Percentiles rank a stretch among this genome's conserved stretches.
Evolutionary conservation across 2,329 filamentous ascomycete species (phyloP).

Genomic region (Aspergillus hiratsukae): DNA sequence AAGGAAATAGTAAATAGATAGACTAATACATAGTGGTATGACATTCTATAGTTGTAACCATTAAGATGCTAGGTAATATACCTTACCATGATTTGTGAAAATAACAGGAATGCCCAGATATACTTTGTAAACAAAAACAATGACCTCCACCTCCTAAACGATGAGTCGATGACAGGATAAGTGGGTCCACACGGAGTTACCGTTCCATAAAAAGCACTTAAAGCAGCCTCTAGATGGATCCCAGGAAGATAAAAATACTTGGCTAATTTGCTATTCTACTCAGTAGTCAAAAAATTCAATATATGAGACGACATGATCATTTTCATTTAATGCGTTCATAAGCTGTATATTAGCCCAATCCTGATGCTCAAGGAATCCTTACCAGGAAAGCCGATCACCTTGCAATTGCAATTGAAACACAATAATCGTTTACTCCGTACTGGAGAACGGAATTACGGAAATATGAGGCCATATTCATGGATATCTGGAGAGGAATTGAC

Average conservation of each 20-base stretch:
- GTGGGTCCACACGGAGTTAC: neutral
- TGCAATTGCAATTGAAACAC: too few species aligned
- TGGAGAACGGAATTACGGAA: too few species aligned
- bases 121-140: neutral
- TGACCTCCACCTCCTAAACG: too few species aligned
- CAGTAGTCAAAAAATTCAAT: too few species aligned
- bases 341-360: too few species aligned
- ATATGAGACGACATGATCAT: too few species aligned
- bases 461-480: too few species aligned
- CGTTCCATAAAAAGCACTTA: neutral
- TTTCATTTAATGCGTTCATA: too few species aligned
- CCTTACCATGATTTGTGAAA: neutral
- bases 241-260: neutral
- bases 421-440: too few species aligned
- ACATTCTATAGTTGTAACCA: neutral
- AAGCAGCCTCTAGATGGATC: neutral
- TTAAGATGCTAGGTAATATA: neutral
- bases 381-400: too few species aligned
- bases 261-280: neutral
- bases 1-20: neutral
- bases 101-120: neutral
- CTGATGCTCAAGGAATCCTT: too few species aligned
- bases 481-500: too few species aligned
- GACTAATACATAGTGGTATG: neutral
- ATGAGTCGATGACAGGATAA: neutral